A percentile compares a stretch with the other conserved stretches of the same genome.
These are phyloP conservation scores for Infundibulicybe gibba DNA, from an alignment of 768 basidiomycete genomes.

Conservation along the genomic window DNA sequence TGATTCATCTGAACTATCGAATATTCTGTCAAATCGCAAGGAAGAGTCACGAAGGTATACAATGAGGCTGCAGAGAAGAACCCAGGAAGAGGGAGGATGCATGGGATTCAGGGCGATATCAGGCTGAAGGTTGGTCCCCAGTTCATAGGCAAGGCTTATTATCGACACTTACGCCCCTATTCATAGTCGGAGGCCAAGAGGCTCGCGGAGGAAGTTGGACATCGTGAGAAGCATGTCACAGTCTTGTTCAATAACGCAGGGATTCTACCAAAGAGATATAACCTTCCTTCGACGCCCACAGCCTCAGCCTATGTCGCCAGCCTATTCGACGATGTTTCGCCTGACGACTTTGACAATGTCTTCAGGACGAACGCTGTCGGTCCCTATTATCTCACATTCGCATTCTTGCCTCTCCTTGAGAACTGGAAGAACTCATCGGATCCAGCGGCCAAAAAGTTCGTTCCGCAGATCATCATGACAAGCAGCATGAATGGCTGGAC, in stretches of 20 bases:
- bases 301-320: conserved; percentile 34
- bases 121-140: conserved; percentile 27
- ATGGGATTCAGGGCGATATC: conserved; percentile 38
- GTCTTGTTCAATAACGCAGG: conserved; percentile 50
- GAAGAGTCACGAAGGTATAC: conserved; percentile 28
- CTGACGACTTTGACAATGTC: conserved; percentile 31
- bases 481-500: conserved; percentile 53
- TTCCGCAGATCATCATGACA: conserved; percentile 46
- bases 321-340: conserved; percentile 33
- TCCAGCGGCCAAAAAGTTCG: conserved; percentile 29
- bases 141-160: not conserved
- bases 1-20: not conserved
- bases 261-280: conserved; percentile 22
- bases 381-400: conserved; percentile 53
- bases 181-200: conserved; percentile 37
- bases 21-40: not conserved
- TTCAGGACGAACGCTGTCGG: conserved; percentile 37
- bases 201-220: conserved; percentile 33
- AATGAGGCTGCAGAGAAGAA: conserved; percentile 29
- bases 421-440: conserved; percentile 34
- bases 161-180: not conserved
- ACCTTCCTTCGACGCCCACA: conserved; percentile 19
- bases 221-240: conserved; percentile 34
- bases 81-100: conserved; percentile 27
- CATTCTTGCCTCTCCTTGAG: conserved; percentile 51